Evolutionary conservation across 192 early-diverging fungal species (phyloP).

Genomic region (Umbelopsis isabellina): DNA sequence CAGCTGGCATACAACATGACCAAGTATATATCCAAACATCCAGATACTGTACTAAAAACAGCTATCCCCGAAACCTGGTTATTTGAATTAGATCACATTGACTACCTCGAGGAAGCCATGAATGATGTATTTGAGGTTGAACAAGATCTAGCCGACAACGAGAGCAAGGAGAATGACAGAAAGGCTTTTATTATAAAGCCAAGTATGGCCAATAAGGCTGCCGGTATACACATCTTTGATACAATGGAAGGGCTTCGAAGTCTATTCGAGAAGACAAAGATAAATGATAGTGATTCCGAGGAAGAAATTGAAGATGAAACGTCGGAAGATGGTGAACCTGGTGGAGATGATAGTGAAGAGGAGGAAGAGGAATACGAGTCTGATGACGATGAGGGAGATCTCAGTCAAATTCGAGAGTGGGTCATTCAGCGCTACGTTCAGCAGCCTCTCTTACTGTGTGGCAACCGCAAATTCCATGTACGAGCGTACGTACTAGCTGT

Average conservation of each 20-base stretch:
- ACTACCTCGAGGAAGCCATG: conserved; percentile 70
- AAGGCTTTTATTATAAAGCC: conserved; percentile 67
- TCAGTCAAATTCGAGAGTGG: conserved; percentile 69
- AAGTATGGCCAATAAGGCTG: conserved; percentile 64
- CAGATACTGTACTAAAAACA: conserved; percentile 47
- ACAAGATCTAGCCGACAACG: conserved; percentile 53
- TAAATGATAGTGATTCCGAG: conserved; percentile 48
- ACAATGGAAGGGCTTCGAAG: conserved; percentile 49
- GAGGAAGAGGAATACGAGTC: conserved; percentile 9
- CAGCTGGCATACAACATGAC: conserved; percentile 66
- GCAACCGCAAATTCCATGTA: conserved; percentile 67
- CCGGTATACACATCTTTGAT: conserved; percentile 67
- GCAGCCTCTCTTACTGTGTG: conserved; percentile 53
- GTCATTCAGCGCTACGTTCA: conserved; percentile 70
- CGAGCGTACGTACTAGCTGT: conserved; percentile 64
- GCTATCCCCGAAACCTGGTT: conserved; percentile 68
- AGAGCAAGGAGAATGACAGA: conserved; percentile 30
- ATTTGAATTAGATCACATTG: conserved; percentile 65
- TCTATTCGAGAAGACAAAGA: conserved; percentile 43
- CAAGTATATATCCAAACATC: conserved; percentile 60
- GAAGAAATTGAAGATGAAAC: conserved; percentile 43
- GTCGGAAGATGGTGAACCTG: conserved; percentile 40
- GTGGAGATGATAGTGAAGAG: conserved; percentile 32
- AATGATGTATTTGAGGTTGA: conserved; percentile 71
- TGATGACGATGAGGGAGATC: conserved; percentile 31